phyloP scores from a whole-genome alignment of 805 yeast species.

The Schwanniomyces pseudopolymorphus region DNA sequence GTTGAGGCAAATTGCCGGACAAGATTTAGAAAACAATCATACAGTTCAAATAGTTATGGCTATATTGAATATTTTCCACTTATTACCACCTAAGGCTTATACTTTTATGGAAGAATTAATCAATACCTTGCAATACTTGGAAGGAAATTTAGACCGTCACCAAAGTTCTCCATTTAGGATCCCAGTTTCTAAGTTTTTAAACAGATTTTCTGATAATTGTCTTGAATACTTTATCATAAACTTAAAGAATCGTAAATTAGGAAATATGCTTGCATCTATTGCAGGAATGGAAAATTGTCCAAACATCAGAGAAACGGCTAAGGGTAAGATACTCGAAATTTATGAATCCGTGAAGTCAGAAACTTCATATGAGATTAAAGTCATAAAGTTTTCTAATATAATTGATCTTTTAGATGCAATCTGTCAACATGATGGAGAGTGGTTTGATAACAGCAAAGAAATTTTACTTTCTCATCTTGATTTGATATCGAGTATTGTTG shows the following conservation, averaged over 20 bases:
- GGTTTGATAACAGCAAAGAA: conserved; percentile 57
- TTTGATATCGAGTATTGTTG: conserved; percentile 43
- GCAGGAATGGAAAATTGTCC: conserved; percentile 54
- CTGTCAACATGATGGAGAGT: conserved; percentile 47
- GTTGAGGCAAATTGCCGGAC: conserved; percentile 72
- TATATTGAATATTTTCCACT: conserved; percentile 85
- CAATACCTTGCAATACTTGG: conserved; percentile 71
- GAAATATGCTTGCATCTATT: conserved; percentile 66
- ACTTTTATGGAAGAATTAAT: conserved; percentile 88
- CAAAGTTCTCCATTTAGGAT: conserved; percentile 85
- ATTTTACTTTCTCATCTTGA: conserved; percentile 43
- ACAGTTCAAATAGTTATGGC: conserved; percentile 87
- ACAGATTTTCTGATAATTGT: conserved; percentile 77
- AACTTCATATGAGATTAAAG: conserved; percentile 50
- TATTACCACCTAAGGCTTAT: conserved; percentile 88
- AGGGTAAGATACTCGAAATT: conserved; percentile 50
- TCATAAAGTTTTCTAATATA: conserved; percentile 69
- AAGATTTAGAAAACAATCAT: conserved; percentile 75
- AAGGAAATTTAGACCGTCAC: conserved; percentile 79
- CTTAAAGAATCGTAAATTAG: conserved; percentile 62
- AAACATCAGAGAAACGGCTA: conserved; percentile 56
- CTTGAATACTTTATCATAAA: conserved; percentile 67
- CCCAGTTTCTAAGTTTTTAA: conserved; percentile 85
- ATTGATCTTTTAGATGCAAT: conserved; percentile 64
- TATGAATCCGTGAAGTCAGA: conserved; percentile 50